phyloP scores from a whole-genome alignment of 1,284 basidiomycete genomes.

The Rhodotorula sp. region DNA sequence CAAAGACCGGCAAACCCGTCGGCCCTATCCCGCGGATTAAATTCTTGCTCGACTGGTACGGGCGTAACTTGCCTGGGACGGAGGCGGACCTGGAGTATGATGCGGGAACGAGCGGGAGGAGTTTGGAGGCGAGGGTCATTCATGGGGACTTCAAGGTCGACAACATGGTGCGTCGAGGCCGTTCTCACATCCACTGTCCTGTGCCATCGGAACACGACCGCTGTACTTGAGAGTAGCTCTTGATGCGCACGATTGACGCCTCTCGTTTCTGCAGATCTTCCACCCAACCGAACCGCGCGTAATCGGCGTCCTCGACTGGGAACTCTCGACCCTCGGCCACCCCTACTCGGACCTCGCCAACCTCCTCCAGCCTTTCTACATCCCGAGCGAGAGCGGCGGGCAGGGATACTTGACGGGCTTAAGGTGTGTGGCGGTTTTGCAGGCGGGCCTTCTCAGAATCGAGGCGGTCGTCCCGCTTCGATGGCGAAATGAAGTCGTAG shows the following conservation, averaged over 20 bases:
- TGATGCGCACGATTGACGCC: background rate
- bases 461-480: background rate
- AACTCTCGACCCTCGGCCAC: slow-evolving; percentile 74
- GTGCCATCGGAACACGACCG: background rate
- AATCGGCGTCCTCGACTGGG: slow-evolving; percentile 95
- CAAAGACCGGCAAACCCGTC: slow-evolving; percentile 54
- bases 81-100: slow-evolving; percentile 57
- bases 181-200: background rate
- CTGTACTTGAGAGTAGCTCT: background rate
- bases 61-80: slow-evolving; percentile 59
- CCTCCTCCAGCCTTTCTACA: slow-evolving; percentile 77
- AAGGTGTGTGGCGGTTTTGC: slow-evolving; percentile 7
- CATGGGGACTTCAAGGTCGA: slow-evolving; percentile 98
- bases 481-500: no score
- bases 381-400: slow-evolving; percentile 53
- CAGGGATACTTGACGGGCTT: slow-evolving; percentile 14
- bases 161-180: slow-evolving; percentile 58
- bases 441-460: background rate
- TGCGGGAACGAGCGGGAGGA: background rate
- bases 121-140: slow-evolving; percentile 63
- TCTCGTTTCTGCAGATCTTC: slow-evolving; percentile 59
- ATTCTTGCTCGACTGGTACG: slow-evolving; percentile 75
- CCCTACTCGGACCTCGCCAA: slow-evolving; percentile 85
- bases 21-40: slow-evolving; percentile 70
- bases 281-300: slow-evolving; percentile 87